Base-by-base conservation (phyloP, 140 eudicot genomes). In the Stevia rebaudiana region DNA sequence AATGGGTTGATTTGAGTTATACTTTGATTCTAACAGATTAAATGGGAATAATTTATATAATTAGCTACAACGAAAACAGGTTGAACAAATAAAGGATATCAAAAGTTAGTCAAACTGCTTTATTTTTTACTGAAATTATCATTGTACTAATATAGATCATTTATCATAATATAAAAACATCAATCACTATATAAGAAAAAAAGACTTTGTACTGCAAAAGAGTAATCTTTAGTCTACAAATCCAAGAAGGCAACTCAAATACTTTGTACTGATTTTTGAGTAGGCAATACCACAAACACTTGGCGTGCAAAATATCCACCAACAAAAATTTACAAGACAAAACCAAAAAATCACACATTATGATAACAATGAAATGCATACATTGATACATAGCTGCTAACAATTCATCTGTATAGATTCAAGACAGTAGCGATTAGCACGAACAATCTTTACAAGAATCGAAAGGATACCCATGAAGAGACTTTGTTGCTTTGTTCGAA, bases 221-320 rank as follows among this genome's bases (percentile, higher is more conserved):
- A 23, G 5, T 11, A 52, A 52, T 18, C 36, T 52, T 53, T 53
- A 53, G 39, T 28, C 21, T 54, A 52, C 8, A 22, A 54, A 28
- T 54, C 41, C 25, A 31, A 28, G 41, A 13, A 23, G n/a, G 42
- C 41, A 55, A 55, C 62, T 55, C 12, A 25, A 54, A 55, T 7
- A n/a, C 0, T 7, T 54, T n/a, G 62, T 30, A 30, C 23, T 30
- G 30, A 15, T 30, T 55, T 55, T 55, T 23, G 31, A 6, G n/a
- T 23, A 28, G 62, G 62, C 42, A 30, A n/a, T 28, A 55, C 41
- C 18, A 55, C 62, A 55, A 55, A 30, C 62, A 55, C 62, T 55
- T 55, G 62, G 62, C 3, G 62, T 55, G 42, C 62, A 55, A 24
- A 4, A 18, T 24, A 51, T 17, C 58, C 3, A 51, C 5, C 60